Conservation (phyloP, 805 yeast species). For the Yarrowia sp. region DNA sequence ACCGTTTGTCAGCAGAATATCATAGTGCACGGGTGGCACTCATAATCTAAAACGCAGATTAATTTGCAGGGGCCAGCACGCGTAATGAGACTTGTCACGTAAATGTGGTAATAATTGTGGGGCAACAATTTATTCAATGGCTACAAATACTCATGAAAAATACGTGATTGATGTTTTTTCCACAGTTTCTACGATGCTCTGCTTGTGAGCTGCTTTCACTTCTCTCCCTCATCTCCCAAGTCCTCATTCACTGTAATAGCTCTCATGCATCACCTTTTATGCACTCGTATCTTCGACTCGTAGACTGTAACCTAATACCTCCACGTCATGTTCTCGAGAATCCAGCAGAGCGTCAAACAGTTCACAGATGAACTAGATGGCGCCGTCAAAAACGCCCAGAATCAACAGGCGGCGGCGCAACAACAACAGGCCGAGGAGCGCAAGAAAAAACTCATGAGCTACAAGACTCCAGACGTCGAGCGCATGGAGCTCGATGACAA, state of each 20-base stretch:
- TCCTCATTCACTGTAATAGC: not conserved
- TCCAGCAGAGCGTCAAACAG: slow-evolving; percentile 62
- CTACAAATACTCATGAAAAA: too few species aligned
- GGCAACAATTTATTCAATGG: too few species aligned
- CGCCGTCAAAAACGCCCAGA: slow-evolving; percentile 34
- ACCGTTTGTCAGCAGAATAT: not conserved
- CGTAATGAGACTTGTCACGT: not conserved
- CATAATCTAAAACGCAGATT: not conserved
- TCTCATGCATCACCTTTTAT: not conserved
- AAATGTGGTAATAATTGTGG: not conserved
- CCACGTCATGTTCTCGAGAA: slow-evolving; percentile 49
- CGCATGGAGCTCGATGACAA: slow-evolving; percentile 27
- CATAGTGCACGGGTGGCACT: not conserved
- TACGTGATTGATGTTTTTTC: too few species aligned
- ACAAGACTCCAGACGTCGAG: slow-evolving; percentile 31
- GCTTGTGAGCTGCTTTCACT: not conserved
- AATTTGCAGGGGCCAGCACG: not conserved
- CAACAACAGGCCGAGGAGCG: slow-evolving; percentile 26
- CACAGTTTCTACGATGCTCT: too few species aligned
- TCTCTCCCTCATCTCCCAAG: not conserved
- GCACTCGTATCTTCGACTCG: slow-evolving; percentile 13
- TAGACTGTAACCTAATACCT: slow-evolving; percentile 19
- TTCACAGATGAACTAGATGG: slow-evolving; percentile 58
- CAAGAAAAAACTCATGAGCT: slow-evolving; percentile 28
- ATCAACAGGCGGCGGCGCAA: slow-evolving; percentile 25